A percentile compares a stretch with the other conserved stretches of the same genome.
Evolutionary conservation across 345 rosid genomes (phyloP).

Genomic region (Lepidium aucheri): DNA sequence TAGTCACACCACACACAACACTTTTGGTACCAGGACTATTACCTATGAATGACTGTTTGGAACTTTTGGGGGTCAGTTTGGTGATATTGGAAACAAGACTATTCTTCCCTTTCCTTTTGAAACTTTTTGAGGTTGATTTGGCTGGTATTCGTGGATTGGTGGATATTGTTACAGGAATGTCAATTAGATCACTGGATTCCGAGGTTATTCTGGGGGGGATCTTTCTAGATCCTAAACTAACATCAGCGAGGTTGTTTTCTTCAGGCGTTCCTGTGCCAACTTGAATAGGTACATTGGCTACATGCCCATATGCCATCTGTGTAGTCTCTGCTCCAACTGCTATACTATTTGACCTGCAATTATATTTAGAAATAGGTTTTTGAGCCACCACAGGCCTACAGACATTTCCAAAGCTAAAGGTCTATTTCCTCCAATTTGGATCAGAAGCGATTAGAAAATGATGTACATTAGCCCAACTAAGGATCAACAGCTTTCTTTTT

Average conservation of each 20-base stretch:
- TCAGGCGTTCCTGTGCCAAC: constrained; percentile 13
- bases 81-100: constrained; percentile 13
- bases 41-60: constrained; percentile 1
- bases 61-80: constrained; percentile 20
- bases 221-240: neutral
- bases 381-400: neutral
- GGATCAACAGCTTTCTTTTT: neutral
- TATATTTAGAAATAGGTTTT: neutral
- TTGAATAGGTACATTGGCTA: constrained; percentile 20
- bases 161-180: constrained; percentile 22
- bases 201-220: constrained; percentile 6
- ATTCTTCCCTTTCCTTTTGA: constrained; percentile 20
- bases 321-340: constrained; percentile 39
- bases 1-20: constrained; percentile 33
- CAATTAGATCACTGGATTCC: constrained; percentile 18
- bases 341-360: constrained; percentile 41
- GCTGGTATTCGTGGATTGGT: constrained; percentile 13
- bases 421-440: neutral
- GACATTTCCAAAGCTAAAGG: neutral
- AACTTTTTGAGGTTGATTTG: constrained; percentile 16
- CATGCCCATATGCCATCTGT: constrained; percentile 21
- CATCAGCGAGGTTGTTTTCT: constrained; percentile 12
- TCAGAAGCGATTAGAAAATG: neutral
- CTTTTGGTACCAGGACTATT: neutral
- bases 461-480: neutral